Evolutionary conservation across 345 rosid species (phyloP).

Genomic region (Cardiospermum halicacabum): DNA sequence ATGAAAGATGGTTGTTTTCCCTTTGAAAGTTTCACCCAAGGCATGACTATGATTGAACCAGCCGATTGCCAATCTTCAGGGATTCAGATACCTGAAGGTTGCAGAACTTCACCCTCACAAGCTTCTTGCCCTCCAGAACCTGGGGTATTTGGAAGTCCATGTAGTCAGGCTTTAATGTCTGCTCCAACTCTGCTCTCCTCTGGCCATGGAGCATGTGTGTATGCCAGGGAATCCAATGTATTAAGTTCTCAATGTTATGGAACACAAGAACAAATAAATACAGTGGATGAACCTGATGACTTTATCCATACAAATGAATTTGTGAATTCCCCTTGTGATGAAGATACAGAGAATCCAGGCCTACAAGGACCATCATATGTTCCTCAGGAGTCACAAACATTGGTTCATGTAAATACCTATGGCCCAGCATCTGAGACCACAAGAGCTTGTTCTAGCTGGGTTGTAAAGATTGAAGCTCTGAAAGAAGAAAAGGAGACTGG

Average conservation of each 20-base stretch:
- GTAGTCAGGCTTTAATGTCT: constrained; percentile 36
- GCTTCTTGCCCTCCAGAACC: constrained; percentile 38
- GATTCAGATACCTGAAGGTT: constrained; percentile 35
- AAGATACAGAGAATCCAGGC: constrained; percentile 26
- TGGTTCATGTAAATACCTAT: constrained; percentile 59
- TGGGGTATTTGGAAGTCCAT: constrained; percentile 40
- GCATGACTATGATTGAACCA: constrained; percentile 33
- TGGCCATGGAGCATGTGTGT: constrained; percentile 27
- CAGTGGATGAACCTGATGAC: constrained; percentile 30
- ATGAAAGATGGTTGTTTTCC: constrained; percentile 34
- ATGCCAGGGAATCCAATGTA: constrained; percentile 37
- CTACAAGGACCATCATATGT: constrained; percentile 46
- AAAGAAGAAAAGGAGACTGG: constrained; percentile 43
- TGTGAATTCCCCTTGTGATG: constrained; percentile 39
- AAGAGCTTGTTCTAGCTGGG: constrained; percentile 33
- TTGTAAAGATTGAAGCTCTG: constrained; percentile 28
- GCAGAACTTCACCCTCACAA: constrained; percentile 32
- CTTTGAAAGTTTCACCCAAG: constrained; percentile 36
- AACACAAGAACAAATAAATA: constrained; percentile 38
- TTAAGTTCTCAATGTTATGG: constrained; percentile 33
- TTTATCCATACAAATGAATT: constrained; percentile 46
- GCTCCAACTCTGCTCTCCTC: constrained; percentile 29
- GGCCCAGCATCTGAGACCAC: constrained; percentile 36
- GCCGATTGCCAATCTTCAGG: constrained; percentile 33
- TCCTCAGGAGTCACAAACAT: constrained; percentile 48